phyloP scores from a whole-genome alignment of 345 rosid species.

The Eucalyptus decipiens region DNA sequence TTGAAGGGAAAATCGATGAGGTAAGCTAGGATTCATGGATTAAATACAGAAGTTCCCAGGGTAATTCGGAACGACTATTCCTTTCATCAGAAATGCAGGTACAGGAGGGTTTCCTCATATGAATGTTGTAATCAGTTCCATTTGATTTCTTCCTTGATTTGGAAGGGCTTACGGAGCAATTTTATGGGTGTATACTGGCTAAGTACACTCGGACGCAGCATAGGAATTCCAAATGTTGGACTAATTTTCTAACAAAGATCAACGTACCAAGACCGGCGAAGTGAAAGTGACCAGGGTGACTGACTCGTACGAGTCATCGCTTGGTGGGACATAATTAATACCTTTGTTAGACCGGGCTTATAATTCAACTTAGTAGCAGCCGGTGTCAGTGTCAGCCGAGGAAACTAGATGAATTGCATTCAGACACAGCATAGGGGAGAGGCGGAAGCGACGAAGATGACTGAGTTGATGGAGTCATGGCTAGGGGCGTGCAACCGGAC shows the following conservation, averaged over 20 bases:
- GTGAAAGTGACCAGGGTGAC: neutral
- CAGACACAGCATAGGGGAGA: too few relatives aligned
- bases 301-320: neutral
- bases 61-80: neutral
- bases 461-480: too few relatives aligned
- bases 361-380: too few relatives aligned
- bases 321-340: neutral
- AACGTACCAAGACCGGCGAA: neutral
- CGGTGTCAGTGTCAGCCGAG: too few relatives aligned
- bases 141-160: neutral
- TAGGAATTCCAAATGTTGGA: neutral
- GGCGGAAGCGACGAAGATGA: too few relatives aligned
- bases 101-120: neutral
- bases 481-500: too few relatives aligned
- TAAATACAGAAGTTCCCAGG: neutral
- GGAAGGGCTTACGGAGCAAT: neutral
- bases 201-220: neutral
- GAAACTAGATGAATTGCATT: too few relatives aligned
- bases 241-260: neutral
- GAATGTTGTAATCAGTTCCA: neutral
- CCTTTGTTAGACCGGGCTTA: too few relatives aligned
- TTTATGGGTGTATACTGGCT: neutral
- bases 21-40: neutral
- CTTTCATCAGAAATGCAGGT: neutral
- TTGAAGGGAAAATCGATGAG: neutral